phyloP scores from a whole-genome alignment of 2,329 filamentous ascomycete genomes.

The Polychaeton citri region DNA sequence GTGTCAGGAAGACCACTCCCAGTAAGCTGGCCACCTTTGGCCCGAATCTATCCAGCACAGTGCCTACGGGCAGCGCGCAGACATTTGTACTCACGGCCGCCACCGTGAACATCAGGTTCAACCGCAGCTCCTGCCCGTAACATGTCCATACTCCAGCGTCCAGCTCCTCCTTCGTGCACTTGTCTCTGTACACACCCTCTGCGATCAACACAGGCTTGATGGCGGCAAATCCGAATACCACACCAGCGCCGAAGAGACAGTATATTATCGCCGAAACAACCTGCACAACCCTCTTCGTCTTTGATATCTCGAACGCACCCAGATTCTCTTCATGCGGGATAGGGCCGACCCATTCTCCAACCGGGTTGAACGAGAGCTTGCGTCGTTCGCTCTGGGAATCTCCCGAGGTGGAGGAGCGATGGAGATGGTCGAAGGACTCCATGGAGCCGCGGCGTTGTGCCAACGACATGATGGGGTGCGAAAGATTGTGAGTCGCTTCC shows the following conservation, averaged over 20 bases:
- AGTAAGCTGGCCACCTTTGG: slow-evolving; percentile 63
- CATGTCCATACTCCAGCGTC: slow-evolving; percentile 39
- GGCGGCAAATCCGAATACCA: slow-evolving; percentile 75
- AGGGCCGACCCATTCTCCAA: slow-evolving; percentile 31
- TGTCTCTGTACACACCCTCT: slow-evolving; percentile 56
- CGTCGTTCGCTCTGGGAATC: slow-evolving; percentile 25
- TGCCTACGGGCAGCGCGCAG: slow-evolving; percentile 70
- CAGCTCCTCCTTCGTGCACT: slow-evolving; percentile 44
- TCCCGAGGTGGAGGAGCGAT: neutral
- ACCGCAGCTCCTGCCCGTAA: slow-evolving; percentile 43
- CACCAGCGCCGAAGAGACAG: slow-evolving; percentile 64
- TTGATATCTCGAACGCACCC: slow-evolving; percentile 42
- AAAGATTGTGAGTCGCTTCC: no score
- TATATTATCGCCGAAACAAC: slow-evolving; percentile 55
- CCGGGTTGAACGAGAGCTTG: slow-evolving; percentile 37
- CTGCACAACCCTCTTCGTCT: slow-evolving; percentile 44
- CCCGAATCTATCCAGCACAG: slow-evolving; percentile 70
- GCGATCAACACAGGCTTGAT: slow-evolving; percentile 67
- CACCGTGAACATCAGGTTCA: slow-evolving; percentile 88
- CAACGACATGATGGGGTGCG: slow-evolving; percentile 12
- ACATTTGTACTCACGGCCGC: slow-evolving; percentile 83
- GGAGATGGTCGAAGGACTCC: slow-evolving; percentile 9
- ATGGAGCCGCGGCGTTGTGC: slow-evolving; percentile 15
- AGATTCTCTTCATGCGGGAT: slow-evolving; percentile 26
- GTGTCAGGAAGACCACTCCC: slow-evolving; percentile 53